Evolutionary conservation across 495 filamentous ascomycete species (phyloP).

Genomic region (Paragyromitra xinjiangensis): DNA sequence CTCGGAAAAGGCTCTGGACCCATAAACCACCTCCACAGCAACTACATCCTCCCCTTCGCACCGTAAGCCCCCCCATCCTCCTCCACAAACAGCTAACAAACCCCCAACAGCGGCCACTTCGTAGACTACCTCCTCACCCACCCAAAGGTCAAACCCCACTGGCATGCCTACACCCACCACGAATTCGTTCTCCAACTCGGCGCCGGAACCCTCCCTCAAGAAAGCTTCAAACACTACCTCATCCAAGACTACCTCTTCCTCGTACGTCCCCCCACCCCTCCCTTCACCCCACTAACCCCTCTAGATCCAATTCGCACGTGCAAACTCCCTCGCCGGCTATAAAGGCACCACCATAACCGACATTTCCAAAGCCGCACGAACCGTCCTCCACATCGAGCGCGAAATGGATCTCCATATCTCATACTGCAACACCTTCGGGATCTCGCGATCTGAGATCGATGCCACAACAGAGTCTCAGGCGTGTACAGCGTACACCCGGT

Average conservation of each 20-base stretch:
- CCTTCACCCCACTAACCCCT: neutral
- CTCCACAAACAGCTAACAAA: constrained; percentile 20
- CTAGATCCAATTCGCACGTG: constrained; percentile 84
- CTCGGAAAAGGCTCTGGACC: constrained; percentile 85
- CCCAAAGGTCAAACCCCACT: constrained; percentile 73
- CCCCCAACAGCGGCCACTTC: constrained; percentile 72
- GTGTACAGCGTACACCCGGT: constrained; percentile 75
- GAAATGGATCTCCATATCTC: constrained; percentile 82
- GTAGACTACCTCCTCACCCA: constrained; percentile 83
- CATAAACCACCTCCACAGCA: constrained; percentile 92
- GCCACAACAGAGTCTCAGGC: constrained; percentile 70
- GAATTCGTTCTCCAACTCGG: constrained; percentile 81
- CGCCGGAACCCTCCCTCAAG: constrained; percentile 73
- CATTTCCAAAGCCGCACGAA: constrained; percentile 75
- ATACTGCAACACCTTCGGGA: constrained; percentile 81
- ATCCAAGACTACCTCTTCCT: constrained; percentile 91
- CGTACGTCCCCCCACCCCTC: constrained; percentile 61
- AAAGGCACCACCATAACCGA: constrained; percentile 79
- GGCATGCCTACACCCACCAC: constrained; percentile 79
- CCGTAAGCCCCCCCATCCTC: constrained; percentile 67
- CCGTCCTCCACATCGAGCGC: constrained; percentile 75
- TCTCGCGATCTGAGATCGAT: constrained; percentile 79
- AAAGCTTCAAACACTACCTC: constrained; percentile 83
- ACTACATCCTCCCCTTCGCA: constrained; percentile 78
- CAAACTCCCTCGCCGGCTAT: constrained; percentile 82